Evolutionary conservation across 2,329 filamentous ascomycete species (phyloP).

Genomic region (Rhinocladiella similis): DNA sequence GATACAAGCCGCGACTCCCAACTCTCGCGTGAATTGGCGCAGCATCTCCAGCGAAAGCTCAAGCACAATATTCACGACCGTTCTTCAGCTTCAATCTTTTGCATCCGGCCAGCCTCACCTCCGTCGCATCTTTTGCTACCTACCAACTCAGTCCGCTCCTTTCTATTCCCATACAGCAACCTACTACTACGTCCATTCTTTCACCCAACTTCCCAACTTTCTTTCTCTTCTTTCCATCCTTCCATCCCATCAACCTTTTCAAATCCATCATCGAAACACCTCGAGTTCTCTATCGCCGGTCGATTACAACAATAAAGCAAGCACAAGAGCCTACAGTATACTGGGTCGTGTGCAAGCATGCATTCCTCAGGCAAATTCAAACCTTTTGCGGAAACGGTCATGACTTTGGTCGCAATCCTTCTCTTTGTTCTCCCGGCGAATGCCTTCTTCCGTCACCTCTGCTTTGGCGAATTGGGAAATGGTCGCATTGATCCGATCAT

Average conservation of each 20-base stretch:
- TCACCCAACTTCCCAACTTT: not conserved
- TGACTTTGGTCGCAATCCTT: constrained; percentile 9
- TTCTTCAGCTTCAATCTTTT: not conserved
- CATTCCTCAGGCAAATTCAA: constrained; percentile 11
- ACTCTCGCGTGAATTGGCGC: not conserved
- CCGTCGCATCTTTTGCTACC: not conserved
- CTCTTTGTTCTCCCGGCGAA: constrained; percentile 27
- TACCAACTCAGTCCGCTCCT: constrained; percentile 1
- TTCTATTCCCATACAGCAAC: not conserved
- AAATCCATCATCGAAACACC: not conserved
- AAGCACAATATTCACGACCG: not conserved
- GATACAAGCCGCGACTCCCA: not conserved
- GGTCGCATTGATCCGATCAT: constrained; percentile 78
- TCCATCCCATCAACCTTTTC: not conserved
- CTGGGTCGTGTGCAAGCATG: not conserved
- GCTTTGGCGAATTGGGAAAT: constrained; percentile 67
- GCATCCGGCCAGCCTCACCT: not conserved
- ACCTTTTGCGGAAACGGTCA: not conserved
- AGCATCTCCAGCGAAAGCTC: not conserved
- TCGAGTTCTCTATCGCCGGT: not conserved
- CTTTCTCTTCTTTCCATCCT: not conserved
- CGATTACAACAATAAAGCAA: not conserved
- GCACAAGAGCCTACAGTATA: not conserved
- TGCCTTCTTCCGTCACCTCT: constrained; percentile 91
- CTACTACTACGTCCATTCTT: not conserved